A percentile compares a stretch with the other conserved stretches of the same genome.
phyloP scores from a whole-genome alignment of 352 stramenopile species.

The Phytophthora sp. region DNA sequence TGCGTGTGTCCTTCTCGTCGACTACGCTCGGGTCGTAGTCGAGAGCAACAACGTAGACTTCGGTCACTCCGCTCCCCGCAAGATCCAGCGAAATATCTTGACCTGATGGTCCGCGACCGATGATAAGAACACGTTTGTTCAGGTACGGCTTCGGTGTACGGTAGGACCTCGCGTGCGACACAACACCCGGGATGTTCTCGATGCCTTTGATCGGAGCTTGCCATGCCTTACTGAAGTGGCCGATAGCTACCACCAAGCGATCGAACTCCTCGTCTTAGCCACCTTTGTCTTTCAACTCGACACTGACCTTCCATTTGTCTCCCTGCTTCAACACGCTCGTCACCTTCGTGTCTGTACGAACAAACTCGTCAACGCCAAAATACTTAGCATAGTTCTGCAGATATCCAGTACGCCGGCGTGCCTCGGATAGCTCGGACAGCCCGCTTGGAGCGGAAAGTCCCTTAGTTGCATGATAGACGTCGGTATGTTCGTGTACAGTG shows the following conservation, averaged over 20 bases:
- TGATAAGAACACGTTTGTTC: conserved; percentile 59
- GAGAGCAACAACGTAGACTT: conserved; percentile 56
- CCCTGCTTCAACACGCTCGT: conserved; percentile 43
- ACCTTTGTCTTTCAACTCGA: conserved; percentile 40
- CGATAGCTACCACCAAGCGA: conserved; percentile 72
- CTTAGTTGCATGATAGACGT: conserved; percentile 77
- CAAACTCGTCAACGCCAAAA: conserved; percentile 54
- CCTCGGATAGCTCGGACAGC: conserved; percentile 57
- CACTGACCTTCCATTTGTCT: conserved; percentile 41
- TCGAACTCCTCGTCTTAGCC: conserved; percentile 63
- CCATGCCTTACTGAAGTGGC: conserved; percentile 67
- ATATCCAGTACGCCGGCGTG: conserved; percentile 64
- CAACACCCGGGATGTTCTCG: conserved; percentile 47
- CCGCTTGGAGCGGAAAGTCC: conserved; percentile 56
- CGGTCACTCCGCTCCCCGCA: conserved; percentile 30
- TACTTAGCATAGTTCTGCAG: conserved; percentile 59
- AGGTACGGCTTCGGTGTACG: conserved; percentile 45
- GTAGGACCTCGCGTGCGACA: conserved; percentile 55
- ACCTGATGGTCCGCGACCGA: conserved; percentile 69
- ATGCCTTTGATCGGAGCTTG: conserved; percentile 52
- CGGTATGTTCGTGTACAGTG: conserved; percentile 74
- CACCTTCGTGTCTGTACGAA: conserved; percentile 55
- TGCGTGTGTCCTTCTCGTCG: conserved; percentile 39
- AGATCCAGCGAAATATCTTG: conserved; percentile 79
- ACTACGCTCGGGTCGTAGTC: conserved; percentile 40